Conservation (phyloP, 1,284 basidiomycete species). For the Papiliotrema flavescens region DNA sequence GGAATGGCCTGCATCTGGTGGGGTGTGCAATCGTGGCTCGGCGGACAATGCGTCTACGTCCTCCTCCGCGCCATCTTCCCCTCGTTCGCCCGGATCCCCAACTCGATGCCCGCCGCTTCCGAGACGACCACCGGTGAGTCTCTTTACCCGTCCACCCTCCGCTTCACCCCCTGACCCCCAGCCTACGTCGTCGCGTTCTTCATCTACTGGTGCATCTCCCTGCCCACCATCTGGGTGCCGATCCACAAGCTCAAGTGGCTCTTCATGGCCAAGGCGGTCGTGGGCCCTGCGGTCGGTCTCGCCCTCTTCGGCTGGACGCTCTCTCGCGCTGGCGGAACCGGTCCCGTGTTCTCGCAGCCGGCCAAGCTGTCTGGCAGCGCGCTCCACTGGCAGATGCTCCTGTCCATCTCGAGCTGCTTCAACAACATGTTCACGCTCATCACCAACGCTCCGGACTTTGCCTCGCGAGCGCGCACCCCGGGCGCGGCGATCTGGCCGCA, state of each 20-base stretch:
- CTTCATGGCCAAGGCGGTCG: conserved; percentile 73
- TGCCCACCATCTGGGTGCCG: conserved; percentile 75
- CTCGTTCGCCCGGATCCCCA: conserved; percentile 64
- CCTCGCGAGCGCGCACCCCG: conserved; percentile 66
- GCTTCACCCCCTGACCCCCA: background rate
- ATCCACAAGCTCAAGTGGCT: conserved; percentile 77
- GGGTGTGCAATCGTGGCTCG: conserved; percentile 75
- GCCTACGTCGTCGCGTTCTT: conserved; percentile 65
- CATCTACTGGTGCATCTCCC: conserved; percentile 76
- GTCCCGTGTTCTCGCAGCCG: conserved; percentile 70
- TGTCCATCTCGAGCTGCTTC: conserved; percentile 71
- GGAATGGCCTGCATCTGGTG: conserved; percentile 62
- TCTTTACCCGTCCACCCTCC: conserved; percentile 28
- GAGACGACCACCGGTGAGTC: conserved; percentile 52
- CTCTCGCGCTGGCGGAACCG: conserved; percentile 71
- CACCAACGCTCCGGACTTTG: conserved; percentile 67
- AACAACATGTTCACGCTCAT: conserved; percentile 58
- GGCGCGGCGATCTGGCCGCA: conserved; percentile 68
- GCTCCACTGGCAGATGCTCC: conserved; percentile 75
- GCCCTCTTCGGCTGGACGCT: conserved; percentile 79
- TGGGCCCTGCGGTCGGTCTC: conserved; percentile 63
- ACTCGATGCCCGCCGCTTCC: conserved; percentile 64
- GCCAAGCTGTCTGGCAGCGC: conserved; percentile 64
- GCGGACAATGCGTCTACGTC: conserved; percentile 62
- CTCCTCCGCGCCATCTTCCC: conserved; percentile 71